phyloP scores from a whole-genome alignment of 306 rosid species.

The Begonia fuchsioides region DNA sequence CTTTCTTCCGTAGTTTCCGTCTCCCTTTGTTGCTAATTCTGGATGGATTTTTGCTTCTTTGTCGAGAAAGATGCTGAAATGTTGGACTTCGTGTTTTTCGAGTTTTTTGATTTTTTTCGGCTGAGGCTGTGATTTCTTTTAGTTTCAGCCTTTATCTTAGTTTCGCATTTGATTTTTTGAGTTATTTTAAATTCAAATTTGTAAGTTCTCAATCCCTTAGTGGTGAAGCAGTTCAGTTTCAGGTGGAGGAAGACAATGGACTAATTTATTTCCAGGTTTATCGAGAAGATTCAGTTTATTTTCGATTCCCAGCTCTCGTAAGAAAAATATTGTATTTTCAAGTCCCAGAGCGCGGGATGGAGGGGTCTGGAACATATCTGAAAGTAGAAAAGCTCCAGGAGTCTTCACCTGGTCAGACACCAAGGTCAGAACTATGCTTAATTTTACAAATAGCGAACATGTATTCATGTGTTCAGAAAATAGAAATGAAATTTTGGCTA shows the following conservation, averaged over 20 bases:
- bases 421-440: conserved; percentile 28
- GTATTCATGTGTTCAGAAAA: neutral
- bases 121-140: neutral
- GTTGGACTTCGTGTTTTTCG: no score
- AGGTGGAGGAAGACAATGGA: conserved; percentile 34
- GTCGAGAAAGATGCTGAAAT: neutral
- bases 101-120: no score
- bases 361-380: conserved; percentile 28
- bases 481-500: neutral
- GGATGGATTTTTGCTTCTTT: neutral
- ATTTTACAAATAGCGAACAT: neutral
- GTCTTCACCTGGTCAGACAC: conserved; percentile 53
- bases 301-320: conserved; percentile 12
- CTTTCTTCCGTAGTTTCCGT: neutral
- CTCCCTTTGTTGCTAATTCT: neutral
- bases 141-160: neutral
- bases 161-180: neutral
- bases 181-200: neutral
- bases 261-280: conserved; percentile 18
- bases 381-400: conserved; percentile 24
- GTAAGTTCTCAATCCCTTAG: neutral
- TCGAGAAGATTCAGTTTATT: conserved; percentile 18
- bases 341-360: conserved; percentile 18
- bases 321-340: conserved; percentile 28
- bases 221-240: conserved; percentile 7